Evolutionary conservation across 331 rosid genomes (phyloP).

Genomic region (Dryas integrifolia): DNA sequence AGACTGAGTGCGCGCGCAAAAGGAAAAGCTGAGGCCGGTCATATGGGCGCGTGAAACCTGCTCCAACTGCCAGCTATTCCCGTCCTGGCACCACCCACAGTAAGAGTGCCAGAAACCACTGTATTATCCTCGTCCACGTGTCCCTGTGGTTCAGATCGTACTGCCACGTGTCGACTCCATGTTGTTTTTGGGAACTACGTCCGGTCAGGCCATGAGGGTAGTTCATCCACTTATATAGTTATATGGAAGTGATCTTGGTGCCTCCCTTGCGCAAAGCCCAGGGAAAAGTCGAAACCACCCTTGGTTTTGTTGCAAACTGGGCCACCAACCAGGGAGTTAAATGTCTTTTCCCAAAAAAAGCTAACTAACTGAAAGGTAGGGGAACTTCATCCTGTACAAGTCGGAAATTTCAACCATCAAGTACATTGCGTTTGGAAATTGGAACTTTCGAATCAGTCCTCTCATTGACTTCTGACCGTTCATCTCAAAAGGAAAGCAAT

Average conservation of each 20-base stretch:
- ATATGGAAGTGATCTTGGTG: constrained; percentile 25
- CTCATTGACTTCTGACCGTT: constrained; percentile 31
- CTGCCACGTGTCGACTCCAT: constrained; percentile 39
- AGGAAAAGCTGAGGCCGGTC: constrained; percentile 33
- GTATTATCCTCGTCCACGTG: constrained; percentile 42
- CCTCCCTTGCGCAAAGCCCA: background rate
- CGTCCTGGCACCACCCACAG: constrained; percentile 52
- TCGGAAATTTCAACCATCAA: constrained; percentile 41
- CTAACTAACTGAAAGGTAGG: constrained; percentile 67
- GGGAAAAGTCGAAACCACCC: constrained; percentile 34
- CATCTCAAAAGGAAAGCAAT: background rate
- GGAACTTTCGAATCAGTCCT: constrained; percentile 13
- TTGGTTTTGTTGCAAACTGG: accelerated
- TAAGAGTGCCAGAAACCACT: constrained; percentile 24
- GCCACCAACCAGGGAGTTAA: constrained; percentile 26
- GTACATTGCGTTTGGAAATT: constrained; percentile 37
- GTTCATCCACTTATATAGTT: constrained; percentile 27
- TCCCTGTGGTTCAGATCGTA: background rate
- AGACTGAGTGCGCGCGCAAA: constrained; percentile 3
- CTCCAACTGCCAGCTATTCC: constrained; percentile 74
- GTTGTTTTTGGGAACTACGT: constrained; percentile 12
- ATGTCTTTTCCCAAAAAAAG: constrained; percentile 16
- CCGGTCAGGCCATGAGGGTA: constrained; percentile 30
- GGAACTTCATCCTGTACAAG: constrained; percentile 45
- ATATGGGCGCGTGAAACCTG: constrained; percentile 39